These are phyloP conservation scores for Candida sanyaensis DNA, from an alignment of 1,139 yeast species.

Conservation along the genomic window DNA sequence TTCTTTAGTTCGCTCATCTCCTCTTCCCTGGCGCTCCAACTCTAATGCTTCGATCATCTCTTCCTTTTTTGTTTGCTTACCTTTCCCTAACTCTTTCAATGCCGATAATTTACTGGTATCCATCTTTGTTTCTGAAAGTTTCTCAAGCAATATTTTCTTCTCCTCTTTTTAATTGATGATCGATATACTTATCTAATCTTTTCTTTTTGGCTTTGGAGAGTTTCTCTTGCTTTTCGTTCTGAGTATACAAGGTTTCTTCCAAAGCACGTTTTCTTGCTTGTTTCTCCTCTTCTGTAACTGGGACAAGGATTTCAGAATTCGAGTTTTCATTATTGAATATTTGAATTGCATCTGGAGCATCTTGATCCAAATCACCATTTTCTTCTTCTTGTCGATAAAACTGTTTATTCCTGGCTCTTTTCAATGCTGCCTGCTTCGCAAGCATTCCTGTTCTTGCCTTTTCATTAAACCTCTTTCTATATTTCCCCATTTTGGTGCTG, in stretches of 20 bases:
- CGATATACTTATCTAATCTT: conserved; percentile 74
- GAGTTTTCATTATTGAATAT: conserved; percentile 36
- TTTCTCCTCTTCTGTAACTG: conserved; percentile 58
- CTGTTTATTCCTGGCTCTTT: conserved; percentile 67
- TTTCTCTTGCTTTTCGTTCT: conserved; percentile 64
- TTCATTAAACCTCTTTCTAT: conserved; percentile 78
- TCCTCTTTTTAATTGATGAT: conserved; percentile 90
- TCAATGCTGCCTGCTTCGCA: conserved; percentile 74
- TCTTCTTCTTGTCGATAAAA: conserved; percentile 47
- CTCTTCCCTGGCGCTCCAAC: conserved; percentile 73
- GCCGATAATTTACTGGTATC: conserved; percentile 72
- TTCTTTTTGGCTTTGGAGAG: conserved; percentile 75
- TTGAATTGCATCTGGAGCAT: conserved; percentile 6
- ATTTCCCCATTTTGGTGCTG: conserved; percentile 64
- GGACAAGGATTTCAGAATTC: conserved; percentile 60
- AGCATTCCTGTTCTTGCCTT: conserved; percentile 86
- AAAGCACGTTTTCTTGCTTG: conserved; percentile 65
- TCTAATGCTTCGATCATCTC: conserved; percentile 74
- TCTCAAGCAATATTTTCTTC: conserved; percentile 73
- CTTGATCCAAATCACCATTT: conserved; percentile 19
- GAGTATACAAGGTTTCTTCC: conserved; percentile 54
- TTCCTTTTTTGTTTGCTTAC: conserved; percentile 70
- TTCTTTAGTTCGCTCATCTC: conserved; percentile 60
- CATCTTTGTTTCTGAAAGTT: conserved; percentile 68
- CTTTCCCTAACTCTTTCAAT: conserved; percentile 76